Evolutionary conservation across 805 yeast genomes (phyloP), one percentile per base, ranked within the genome.

Genomic region (Vanderwaltozyma tropicalis): DNA sequence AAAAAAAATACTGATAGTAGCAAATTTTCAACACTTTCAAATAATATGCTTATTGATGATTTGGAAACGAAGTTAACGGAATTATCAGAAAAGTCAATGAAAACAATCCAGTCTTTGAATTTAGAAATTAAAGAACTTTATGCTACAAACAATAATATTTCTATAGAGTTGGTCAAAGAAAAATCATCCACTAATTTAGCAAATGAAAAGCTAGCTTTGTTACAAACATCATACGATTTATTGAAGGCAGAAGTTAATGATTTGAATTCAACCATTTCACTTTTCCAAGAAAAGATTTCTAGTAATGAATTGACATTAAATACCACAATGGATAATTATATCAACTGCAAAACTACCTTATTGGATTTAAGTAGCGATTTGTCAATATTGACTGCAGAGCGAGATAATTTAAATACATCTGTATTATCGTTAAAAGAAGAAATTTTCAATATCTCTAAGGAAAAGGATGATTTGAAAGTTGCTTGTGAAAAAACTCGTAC

Each of bases 311-410:
- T 52, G 24, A 67, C 61, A 46, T 66, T 71, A 14, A 74, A 68
- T 36, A 60, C 60, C 18, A 63, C 69, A 7, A 59, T 72, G 3
- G 76, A 76, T 42, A 80, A 81, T 32, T 57, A 80, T 34, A 57
- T 78, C 3, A 26, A 30, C 28, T 54, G 71, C 16, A 80, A 70
- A 49, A 57, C 76, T 1, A 41, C 56, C 18, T 46, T 69, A 19
- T 68, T 76, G 19, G 58, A 62, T 18, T 48, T 69, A 15, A 68
- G 69, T 20, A 56, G 69, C 5, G 72, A 71, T 22, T 43, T 72
- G 5, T 65, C 66, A 13, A 71, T 69, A 36, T 55, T 78, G 41
- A 61, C 63, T 37, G 71, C 78, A 2, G 89, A 82, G 46, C 73
- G 68, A 40, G 60, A 66, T 4, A 51, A 76, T 30, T 67, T 76